Conservation (phyloP, 2,329 filamentous ascomycete genomes). For the Verticillium albo-atrum region DNA sequence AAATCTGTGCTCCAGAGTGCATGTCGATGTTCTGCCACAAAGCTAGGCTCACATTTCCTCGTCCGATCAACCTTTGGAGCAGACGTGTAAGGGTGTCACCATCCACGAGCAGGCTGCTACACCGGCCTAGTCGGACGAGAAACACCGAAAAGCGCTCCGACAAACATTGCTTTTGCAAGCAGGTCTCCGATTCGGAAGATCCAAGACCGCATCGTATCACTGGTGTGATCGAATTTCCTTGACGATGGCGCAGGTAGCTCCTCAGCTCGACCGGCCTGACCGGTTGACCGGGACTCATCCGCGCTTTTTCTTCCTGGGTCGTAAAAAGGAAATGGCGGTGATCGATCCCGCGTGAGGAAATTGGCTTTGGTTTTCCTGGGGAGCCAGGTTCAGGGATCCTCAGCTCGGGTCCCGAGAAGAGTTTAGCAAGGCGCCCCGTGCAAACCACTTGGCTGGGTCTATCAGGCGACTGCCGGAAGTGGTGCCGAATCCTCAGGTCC, state of each 20-base stretch:
- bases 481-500: conserved; percentile 12
- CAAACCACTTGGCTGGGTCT: conserved; percentile 11
- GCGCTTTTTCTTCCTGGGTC: conserved; percentile 1
- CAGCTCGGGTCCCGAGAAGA: conserved; percentile 5
- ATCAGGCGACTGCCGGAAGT: conserved; percentile 13
- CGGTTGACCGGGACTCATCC: neutral
- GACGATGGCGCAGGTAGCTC: neutral
- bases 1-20: conserved; percentile 2
- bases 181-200: neutral
- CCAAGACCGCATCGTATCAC: neutral
- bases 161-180: neutral
- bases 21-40: neutral
- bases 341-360: conserved; percentile 11
- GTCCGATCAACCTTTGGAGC: neutral
- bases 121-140: neutral
- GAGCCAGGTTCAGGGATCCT: conserved; percentile 7
- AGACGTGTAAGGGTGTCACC: neutral
- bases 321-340: conserved; percentile 13
- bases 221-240: neutral
- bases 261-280: neutral
- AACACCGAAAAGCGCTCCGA: neutral
- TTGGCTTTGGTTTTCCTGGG: conserved; percentile 10
- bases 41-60: neutral
- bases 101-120: neutral
- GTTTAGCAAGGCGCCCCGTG: neutral